Evolutionary conservation across 331 rosid species (phyloP).

Genomic region (Prunus yedoensis): DNA sequence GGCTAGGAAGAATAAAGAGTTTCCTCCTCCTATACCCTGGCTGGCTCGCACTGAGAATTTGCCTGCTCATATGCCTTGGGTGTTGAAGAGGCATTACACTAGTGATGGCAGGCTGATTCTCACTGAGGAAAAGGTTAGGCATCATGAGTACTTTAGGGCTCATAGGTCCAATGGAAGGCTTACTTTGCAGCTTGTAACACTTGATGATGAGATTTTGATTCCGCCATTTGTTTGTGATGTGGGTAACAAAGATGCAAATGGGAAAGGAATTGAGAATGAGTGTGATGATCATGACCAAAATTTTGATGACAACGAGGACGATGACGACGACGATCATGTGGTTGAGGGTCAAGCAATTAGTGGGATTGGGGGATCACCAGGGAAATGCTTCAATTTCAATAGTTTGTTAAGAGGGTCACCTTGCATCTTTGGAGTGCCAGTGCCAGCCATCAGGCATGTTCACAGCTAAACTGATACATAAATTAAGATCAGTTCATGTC

Average conservation of each 20-base stretch:
- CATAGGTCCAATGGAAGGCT: constrained; percentile 71
- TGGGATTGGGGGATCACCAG: neutral
- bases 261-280: neutral
- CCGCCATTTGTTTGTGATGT: neutral
- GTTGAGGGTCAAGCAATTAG: neutral
- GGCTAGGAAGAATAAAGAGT: constrained; percentile 23
- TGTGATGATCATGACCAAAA: neutral
- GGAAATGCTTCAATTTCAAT: constrained; percentile 24
- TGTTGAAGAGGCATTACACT: constrained; percentile 51
- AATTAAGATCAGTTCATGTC: no score
- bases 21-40: constrained; percentile 61
- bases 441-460: constrained; percentile 42
- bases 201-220: constrained; percentile 22
- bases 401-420: constrained; percentile 26
- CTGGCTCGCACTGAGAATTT: constrained; percentile 59
- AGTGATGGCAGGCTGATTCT: constrained; percentile 59
- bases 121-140: constrained; percentile 52
- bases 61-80: constrained; percentile 63
- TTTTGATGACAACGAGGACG: neutral
- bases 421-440: constrained; percentile 38
- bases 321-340: neutral
- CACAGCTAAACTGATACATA: constrained; percentile 6
- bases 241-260: neutral
- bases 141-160: constrained; percentile 54
- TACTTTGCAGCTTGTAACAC: constrained; percentile 54